A percentile compares a stretch with the other conserved stretches of the same genome.
phyloP scores from a whole-genome alignment of 2,329 filamentous ascomycete genomes.

The Samsoniella hepiali region DNA sequence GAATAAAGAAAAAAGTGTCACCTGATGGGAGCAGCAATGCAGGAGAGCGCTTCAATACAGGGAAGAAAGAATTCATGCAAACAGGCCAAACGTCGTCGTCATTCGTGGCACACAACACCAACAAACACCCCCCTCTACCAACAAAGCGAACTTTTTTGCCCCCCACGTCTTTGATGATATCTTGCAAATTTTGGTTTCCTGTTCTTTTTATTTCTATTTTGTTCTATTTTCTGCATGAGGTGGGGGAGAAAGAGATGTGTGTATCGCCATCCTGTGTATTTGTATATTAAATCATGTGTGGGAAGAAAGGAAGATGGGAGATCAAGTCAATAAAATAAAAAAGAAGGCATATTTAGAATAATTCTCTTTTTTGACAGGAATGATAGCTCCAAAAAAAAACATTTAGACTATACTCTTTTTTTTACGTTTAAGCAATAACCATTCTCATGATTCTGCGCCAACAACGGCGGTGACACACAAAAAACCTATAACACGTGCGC shows the following conservation, averaged over 20 bases:
- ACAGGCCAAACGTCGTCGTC: neutral
- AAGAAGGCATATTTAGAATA: neutral
- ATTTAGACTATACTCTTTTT: neutral
- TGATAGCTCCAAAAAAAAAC: neutral
- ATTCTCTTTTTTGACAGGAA: too few species aligned
- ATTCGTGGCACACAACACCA: neutral
- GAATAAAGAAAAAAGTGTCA: too few species aligned
- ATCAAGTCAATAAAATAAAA: neutral
- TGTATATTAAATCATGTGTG: neutral
- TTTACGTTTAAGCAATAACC: too few species aligned
- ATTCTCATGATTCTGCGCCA: too few species aligned
- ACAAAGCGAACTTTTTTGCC: neutral
- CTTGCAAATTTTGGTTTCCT: neutral
- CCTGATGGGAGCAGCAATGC: too few species aligned
- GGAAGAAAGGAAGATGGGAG: neutral
- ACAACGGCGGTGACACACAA: too few species aligned
- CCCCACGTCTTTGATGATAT: neutral
- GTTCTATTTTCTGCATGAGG: neutral
- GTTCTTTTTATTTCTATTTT: slow-evolving; percentile 1
- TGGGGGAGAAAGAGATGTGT: neutral
- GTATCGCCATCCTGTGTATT: neutral
- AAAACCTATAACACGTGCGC: too few species aligned
- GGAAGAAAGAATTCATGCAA: too few species aligned
- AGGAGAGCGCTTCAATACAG: too few species aligned
- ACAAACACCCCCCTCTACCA: neutral